Evolutionary conservation across 768 basidiomycete genomes (phyloP), one percentile per base, ranked within the genome.

Genomic region (Psilocybe subaeruginosa): DNA sequence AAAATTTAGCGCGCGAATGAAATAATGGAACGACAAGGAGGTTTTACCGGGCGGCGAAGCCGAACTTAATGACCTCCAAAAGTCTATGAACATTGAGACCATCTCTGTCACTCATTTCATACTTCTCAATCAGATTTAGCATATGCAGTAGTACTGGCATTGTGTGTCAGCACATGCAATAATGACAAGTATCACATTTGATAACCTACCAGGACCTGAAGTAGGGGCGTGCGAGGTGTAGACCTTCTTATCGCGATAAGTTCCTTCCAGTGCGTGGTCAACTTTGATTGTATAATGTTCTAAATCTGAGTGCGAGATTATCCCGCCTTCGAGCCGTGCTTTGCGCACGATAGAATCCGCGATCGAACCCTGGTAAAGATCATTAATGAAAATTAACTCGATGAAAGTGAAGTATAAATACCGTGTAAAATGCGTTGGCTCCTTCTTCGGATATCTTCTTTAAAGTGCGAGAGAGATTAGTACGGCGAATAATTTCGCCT

Each of bases 81-180:
- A 92, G 71, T 49, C 95, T 82, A 72, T 99, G 97, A 2, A 85
- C 79, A 64, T 87, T 91, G 14, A 93, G 71, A 0, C 81, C 79
- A n/a, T 81, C 87, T 64, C 79, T 73, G 48, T 85, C 85, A 27
- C 77, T 75, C 16, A 81, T 65, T 35, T 84, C 73, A 68, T 84
- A 98, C n/a, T 82, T 80, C 70, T 97, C 95, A 49, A 97, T 76
- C 17, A 95, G 72, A 70, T 98, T 97, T n/a, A 99, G 77, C 82
- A 98, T 91, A 70, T 94, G 91, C 43, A 97, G 76, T 45, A 99
- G 77, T n/a, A 92, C 92, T 80, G 51, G 49, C 3, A 47, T 11
- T 14, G 50, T 46, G 63, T 27, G 49, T 60, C 29, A n/a, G 39
- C 17, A 19, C 23, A 23, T n/a, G 5, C 12, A 17, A 37, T 39